Evolutionary conservation across 345 rosid genomes (phyloP).

Genomic region (Noccaea bulbosa): DNA sequence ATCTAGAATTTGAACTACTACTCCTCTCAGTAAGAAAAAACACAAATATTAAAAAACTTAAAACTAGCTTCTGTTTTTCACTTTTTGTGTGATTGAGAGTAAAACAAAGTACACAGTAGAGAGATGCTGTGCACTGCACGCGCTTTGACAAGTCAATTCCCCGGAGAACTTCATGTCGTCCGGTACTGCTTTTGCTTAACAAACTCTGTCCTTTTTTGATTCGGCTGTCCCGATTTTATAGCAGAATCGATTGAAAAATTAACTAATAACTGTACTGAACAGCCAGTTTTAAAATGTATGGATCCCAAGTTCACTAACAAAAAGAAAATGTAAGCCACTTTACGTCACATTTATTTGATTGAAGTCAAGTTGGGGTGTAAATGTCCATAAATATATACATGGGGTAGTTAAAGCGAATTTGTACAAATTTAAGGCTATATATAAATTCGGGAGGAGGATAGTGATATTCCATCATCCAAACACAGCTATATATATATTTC

Average conservation of each 20-base stretch:
- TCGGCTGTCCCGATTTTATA: background rate
- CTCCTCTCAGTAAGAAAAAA: constrained; percentile 18
- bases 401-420: background rate
- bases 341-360: background rate
- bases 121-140: constrained; percentile 48
- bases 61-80: background rate
- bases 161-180: constrained; percentile 35
- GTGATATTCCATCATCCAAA: constrained; percentile 29
- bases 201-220: constrained; percentile 12
- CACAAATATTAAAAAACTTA: background rate
- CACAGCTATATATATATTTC: background rate
- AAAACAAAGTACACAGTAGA: constrained; percentile 30
- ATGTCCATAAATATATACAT: background rate
- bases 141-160: constrained; percentile 66
- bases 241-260: background rate
- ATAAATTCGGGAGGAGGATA: too few species aligned
- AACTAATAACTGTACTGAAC: background rate
- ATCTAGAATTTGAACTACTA: constrained; percentile 58
- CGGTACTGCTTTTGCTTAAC: constrained; percentile 36
- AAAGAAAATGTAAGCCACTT: background rate
- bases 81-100: constrained; percentile 4
- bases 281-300: background rate
- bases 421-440: background rate
- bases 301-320: background rate
- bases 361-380: background rate